Percentiles rank a stretch among this genome's conserved stretches.
Evolutionary conservation across 2,329 filamentous ascomycete species (phyloP).

Genomic region (Fusarium vanettenii): DNA sequence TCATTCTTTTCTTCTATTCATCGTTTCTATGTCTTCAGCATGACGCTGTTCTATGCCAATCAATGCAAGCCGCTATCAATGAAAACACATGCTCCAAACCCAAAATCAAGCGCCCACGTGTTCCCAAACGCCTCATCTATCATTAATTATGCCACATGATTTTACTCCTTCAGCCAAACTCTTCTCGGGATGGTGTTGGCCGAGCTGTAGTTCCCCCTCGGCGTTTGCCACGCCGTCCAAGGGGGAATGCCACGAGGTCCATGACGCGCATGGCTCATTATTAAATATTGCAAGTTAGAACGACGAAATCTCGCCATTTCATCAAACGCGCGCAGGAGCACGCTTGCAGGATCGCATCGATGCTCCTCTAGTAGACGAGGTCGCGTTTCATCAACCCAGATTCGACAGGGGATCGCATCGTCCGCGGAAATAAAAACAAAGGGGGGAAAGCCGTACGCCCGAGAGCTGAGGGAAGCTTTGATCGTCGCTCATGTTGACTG

Average conservation of each 20-base stretch:
- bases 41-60: slow-evolving; percentile 1
- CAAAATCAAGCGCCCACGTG: slow-evolving; percentile 2
- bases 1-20: neutral
- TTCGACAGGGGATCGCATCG: slow-evolving; percentile 3
- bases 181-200: neutral
- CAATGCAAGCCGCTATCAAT: neutral
- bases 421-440: slow-evolving; percentile 2
- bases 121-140: slow-evolving; percentile 5
- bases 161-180: neutral
- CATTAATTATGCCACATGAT: slow-evolving; percentile 2
- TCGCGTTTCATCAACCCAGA: slow-evolving; percentile 10
- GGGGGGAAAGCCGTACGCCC: neutral
- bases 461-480: neutral
- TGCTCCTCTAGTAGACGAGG: neutral
- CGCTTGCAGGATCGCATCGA: neutral
- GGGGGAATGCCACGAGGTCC: slow-evolving; percentile 6
- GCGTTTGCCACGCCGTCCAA: neutral
- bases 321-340: neutral
- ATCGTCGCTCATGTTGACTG: neutral
- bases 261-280: slow-evolving; percentile 3
- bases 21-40: neutral
- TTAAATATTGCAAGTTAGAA: neutral
- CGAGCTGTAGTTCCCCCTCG: neutral
- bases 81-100: neutral
- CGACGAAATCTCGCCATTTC: neutral